phyloP scores from a whole-genome alignment of 331 rosid species.

The Quercus tomentella region DNA sequence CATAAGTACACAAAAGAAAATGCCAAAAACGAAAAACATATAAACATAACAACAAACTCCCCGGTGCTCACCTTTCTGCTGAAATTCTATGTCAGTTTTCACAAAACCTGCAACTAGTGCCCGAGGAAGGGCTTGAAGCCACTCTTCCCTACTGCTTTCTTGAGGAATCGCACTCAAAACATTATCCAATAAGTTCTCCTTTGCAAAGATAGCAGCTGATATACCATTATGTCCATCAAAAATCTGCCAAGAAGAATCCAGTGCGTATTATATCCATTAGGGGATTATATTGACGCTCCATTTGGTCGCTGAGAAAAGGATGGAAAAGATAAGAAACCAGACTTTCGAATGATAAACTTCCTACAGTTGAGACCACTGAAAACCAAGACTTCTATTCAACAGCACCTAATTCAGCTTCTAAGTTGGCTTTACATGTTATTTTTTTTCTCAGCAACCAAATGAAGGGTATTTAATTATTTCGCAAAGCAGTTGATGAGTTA shows the following conservation, averaged over 20 bases:
- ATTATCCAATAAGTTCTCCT: slow-evolving; percentile 74
- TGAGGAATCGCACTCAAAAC: slow-evolving; percentile 92
- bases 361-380: not conserved
- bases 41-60: not conserved
- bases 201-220: slow-evolving; percentile 91
- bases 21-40: not conserved
- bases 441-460: not conserved
- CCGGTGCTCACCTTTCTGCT: slow-evolving; percentile 66
- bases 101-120: slow-evolving; percentile 96
- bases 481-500: not conserved
- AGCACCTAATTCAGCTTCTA: slow-evolving; percentile 14
- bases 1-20: not conserved
- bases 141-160: slow-evolving; percentile 81
- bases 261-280: slow-evolving; percentile 33
- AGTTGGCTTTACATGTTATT: not conserved
- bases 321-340: slow-evolving; percentile 22
- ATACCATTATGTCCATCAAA: slow-evolving; percentile 98
- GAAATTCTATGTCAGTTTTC: slow-evolving; percentile 97
- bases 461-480: not conserved
- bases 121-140: slow-evolving; percentile 98
- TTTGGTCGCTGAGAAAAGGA: slow-evolving; percentile 28
- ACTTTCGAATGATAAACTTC: slow-evolving; percentile 12
- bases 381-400: not conserved
- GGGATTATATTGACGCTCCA: slow-evolving; percentile 25
- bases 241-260: slow-evolving; percentile 59